Conservation (phyloP, 306 rosid species). For the Cercis canadensis region DNA sequence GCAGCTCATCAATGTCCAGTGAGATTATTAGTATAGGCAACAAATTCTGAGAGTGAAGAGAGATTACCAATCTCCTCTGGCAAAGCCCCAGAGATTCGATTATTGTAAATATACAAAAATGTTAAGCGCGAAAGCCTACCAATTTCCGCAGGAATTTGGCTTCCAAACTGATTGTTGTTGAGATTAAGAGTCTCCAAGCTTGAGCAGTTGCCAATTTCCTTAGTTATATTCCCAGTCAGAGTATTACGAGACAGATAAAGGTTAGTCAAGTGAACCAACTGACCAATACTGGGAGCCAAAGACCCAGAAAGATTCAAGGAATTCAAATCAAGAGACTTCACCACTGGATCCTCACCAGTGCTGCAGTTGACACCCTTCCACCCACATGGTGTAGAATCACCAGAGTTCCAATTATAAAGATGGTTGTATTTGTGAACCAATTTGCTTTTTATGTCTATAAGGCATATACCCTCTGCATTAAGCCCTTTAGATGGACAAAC, state of each 20-base stretch:
- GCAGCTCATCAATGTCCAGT: too few species aligned
- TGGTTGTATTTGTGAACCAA: conserved; percentile 42
- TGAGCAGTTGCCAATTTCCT: conserved; percentile 65
- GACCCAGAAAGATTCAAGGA: conserved; percentile 67
- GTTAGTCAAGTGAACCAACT: conserved; percentile 50
- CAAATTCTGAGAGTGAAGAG: conserved; percentile 48
- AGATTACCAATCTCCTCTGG: conserved; percentile 71
- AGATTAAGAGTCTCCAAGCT: conserved; percentile 51
- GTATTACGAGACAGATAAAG: conserved; percentile 57
- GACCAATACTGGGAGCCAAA: conserved; percentile 56
- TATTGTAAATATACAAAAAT: conserved; percentile 59
- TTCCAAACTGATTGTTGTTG: conserved; percentile 56
- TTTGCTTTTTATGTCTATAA: conserved; percentile 55
- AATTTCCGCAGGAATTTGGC: conserved; percentile 60
- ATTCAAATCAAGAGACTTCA: conserved; percentile 56
- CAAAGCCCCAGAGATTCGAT: conserved; percentile 54
- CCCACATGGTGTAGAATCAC: conserved; percentile 67
- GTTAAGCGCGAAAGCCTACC: conserved; percentile 58
- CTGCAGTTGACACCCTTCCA: conserved; percentile 75
- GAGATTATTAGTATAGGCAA: conserved; percentile 62
- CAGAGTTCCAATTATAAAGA: conserved; percentile 59
- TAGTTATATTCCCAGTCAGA: conserved; percentile 59
- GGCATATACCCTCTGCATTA: conserved; percentile 68
- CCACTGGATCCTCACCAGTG: conserved; percentile 48
- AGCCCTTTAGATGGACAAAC: conserved; percentile 58